Evolutionary conservation across 148 eudicot genomes (phyloP).

Genomic region (Heliosperma pusillum): DNA sequence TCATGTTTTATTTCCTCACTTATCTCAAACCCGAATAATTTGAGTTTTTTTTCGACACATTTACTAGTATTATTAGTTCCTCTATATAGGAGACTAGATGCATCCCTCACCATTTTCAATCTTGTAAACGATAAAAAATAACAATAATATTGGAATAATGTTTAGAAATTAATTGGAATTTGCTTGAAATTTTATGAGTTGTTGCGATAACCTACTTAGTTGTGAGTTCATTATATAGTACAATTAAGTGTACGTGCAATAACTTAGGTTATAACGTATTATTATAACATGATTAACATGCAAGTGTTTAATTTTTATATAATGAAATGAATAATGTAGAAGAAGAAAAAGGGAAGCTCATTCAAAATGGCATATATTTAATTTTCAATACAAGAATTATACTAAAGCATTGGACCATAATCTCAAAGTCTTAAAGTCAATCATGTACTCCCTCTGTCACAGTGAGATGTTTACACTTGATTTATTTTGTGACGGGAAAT

Average conservation of each 20-base stretch:
- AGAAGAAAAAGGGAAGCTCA: constrained; percentile 48
- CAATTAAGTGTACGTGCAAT: background rate
- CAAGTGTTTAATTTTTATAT: too few relatives aligned
- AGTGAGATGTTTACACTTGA: too few relatives aligned
- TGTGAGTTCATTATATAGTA: constrained; percentile 17
- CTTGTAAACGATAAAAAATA: background rate
- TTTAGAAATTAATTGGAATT: background rate
- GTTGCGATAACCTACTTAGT: background rate
- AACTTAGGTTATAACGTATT: too few relatives aligned
- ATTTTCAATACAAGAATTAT: background rate
- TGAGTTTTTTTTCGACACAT: constrained; percentile 51
- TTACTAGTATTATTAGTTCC: constrained; percentile 15
- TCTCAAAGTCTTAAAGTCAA: too few relatives aligned
- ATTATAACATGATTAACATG: too few relatives aligned
- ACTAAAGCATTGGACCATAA: background rate
- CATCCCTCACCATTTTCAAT: constrained; percentile 23
- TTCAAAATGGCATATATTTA: constrained; percentile 26
- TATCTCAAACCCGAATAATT: constrained; percentile 73
- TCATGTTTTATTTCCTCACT: constrained; percentile 27
- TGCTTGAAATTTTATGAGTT: background rate
- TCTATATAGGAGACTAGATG: background rate
- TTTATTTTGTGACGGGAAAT: too few relatives aligned
- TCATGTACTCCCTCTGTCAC: too few relatives aligned
- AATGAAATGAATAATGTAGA: background rate
- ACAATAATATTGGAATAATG: background rate